A percentile compares a stretch with the other conserved stretches of the same genome.
Evolutionary conservation across 768 basidiomycete species (phyloP).

Genomic region (Termitomyces sp.): DNA sequence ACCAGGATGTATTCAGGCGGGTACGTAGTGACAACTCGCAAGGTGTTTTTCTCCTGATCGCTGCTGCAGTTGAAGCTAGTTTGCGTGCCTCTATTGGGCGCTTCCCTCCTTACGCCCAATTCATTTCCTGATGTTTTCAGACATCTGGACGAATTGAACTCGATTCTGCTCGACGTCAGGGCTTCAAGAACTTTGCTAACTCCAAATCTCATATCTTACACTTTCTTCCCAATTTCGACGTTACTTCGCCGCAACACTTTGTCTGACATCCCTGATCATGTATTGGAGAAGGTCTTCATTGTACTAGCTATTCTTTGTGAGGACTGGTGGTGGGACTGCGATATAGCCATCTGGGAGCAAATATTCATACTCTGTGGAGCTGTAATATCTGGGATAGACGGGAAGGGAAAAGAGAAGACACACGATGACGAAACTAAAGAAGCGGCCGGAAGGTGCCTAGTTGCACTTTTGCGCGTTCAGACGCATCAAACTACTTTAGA

Average conservation of each 20-base stretch:
- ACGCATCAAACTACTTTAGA: constrained; percentile 29
- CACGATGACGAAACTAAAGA: constrained; percentile 80
- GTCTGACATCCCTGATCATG: constrained; percentile 65
- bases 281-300: constrained; percentile 69
- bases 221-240: constrained; percentile 82
- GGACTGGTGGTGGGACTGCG: constrained; percentile 85
- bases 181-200: constrained; percentile 35
- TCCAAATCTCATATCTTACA: constrained; percentile 68
- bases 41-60: neutral
- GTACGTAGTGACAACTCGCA: constrained; percentile 18
- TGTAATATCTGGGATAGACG: constrained; percentile 57
- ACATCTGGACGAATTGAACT: constrained; percentile 51
- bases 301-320: constrained; percentile 54
- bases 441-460: constrained; percentile 65
- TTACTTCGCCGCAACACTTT: constrained; percentile 75
- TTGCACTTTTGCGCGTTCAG: constrained; percentile 54
- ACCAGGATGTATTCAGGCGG: constrained; percentile 30
- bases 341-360: constrained; percentile 74
- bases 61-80: constrained; percentile 54
- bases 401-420: constrained; percentile 59
- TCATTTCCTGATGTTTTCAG: constrained; percentile 40
- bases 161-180: constrained; percentile 37
- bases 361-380: constrained; percentile 72
- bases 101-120: constrained; percentile 55
- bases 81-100: constrained; percentile 78